Percentiles rank a stretch among this genome's conserved stretches.
Conservation (phyloP, 306 rosid genomes). For the Argentina anserina region DNA sequence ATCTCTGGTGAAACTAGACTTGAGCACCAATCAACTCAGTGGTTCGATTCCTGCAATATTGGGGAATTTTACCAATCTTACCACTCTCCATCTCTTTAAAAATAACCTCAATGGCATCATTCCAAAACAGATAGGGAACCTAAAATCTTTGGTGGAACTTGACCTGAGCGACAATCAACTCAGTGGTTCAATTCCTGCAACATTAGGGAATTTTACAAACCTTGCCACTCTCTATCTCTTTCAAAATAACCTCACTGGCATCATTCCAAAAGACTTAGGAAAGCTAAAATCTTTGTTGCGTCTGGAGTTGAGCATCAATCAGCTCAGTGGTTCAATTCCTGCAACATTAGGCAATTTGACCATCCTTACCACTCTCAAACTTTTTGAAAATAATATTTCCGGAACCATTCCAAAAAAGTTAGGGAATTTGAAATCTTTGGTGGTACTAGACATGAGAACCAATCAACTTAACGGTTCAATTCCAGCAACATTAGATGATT, state of each 20-base stretch:
- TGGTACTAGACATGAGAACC: rapidly evolving
- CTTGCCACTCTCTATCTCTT: rapidly evolving
- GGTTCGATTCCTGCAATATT: background rate
- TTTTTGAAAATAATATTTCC: background rate
- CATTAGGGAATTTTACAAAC: background rate
- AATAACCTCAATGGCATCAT: background rate
- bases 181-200: background rate
- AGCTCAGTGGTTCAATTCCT: background rate
- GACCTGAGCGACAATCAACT: background rate
- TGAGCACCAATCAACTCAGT: background rate
- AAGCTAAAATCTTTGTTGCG: background rate
- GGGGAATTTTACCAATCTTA: background rate
- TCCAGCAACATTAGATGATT: background rate
- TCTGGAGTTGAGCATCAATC: background rate
- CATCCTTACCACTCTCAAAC: background rate
- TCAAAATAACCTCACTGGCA: background rate
- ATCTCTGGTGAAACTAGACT: background rate
- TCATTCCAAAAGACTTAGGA: background rate
- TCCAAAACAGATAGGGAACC: background rate
- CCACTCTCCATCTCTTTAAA: background rate
- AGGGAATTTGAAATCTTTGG: background rate
- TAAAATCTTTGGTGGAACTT: background rate
- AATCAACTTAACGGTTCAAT: background rate
- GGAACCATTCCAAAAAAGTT: background rate
- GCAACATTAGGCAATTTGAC: background rate